Evolutionary conservation across 2,329 filamentous ascomycete genomes (phyloP).

Genomic region (Fusarium sulawesiense): DNA sequence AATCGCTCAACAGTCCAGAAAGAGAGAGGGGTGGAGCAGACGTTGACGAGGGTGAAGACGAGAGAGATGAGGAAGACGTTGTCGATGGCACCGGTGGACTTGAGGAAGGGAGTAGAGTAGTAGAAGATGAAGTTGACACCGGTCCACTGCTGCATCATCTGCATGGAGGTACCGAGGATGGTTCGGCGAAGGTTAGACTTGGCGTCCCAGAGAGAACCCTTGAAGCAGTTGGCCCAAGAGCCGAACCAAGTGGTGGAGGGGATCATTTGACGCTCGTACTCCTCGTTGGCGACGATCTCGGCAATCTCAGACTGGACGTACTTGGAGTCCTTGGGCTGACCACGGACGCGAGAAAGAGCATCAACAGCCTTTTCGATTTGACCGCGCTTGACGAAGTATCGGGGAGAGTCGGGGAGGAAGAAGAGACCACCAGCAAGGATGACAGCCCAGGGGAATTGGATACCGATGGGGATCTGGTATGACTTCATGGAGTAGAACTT

Average conservation of each 20-base stretch:
- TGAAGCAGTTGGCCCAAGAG: constrained; percentile 41
- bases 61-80: constrained; percentile 87
- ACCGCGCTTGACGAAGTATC: constrained; percentile 38
- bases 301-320: constrained; percentile 38
- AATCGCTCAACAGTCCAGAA: constrained; percentile 88
- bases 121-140: constrained; percentile 96
- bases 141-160: constrained; percentile 87
- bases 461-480: constrained; percentile 36
- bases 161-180: constrained; percentile 76
- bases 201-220: constrained; percentile 48
- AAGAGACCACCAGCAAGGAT: constrained; percentile 36
- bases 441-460: constrained; percentile 40
- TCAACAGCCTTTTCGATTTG: constrained; percentile 35
- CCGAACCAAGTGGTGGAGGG: constrained; percentile 27
- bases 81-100: constrained; percentile 77
- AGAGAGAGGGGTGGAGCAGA: constrained; percentile 84
- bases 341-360: constrained; percentile 28
- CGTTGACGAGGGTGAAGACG: constrained; percentile 90
- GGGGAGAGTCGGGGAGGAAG: constrained; percentile 39
- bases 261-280: constrained; percentile 71
- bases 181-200: constrained; percentile 54
- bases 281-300: constrained; percentile 81
- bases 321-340: constrained; percentile 39
- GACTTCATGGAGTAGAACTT: constrained; percentile 17
- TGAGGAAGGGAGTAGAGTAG: constrained; percentile 86